Evolutionary conservation across 108 stramenopile species (phyloP).

Genomic region (Aurantiochytrium sp.): DNA sequence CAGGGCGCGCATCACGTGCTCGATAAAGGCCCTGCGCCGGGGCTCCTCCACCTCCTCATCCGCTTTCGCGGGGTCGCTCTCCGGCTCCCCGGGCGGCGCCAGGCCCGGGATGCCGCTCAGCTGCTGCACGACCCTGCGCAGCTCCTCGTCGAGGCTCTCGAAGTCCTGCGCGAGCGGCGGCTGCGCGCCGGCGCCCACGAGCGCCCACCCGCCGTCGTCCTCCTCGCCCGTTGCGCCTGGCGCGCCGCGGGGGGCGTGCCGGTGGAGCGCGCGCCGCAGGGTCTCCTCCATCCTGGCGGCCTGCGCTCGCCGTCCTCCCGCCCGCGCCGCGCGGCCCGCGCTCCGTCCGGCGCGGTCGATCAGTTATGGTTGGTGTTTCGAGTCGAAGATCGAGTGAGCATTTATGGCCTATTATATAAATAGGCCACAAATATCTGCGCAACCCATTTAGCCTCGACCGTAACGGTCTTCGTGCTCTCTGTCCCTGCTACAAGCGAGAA

Average conservation of each 20-base stretch:
- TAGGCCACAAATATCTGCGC: no score
- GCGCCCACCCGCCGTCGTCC: not conserved
- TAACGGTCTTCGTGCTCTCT: no score
- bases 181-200: not conserved
- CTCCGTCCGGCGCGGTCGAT: no score
- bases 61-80: not conserved
- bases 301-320: not conserved
- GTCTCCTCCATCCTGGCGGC: not conserved
- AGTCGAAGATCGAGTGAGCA: no score
- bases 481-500: no score
- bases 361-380: no score
- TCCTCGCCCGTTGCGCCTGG: not conserved
- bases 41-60: not conserved
- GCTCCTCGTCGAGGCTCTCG: not conserved
- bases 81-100: not conserved
- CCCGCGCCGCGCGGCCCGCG: no score
- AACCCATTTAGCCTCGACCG: no score
- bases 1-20: not conserved
- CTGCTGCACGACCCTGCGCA: not conserved
- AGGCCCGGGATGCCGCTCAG: not conserved
- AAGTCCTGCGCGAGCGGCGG: not conserved
- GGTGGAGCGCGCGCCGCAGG: not conserved
- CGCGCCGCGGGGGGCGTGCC: not conserved
- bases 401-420: no score
- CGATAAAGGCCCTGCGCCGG: not conserved